Evolutionary conservation across 208 protist species (phyloP), one percentile per base, ranked within the genome.

Genomic region (Cochliopodium minus): DNA sequence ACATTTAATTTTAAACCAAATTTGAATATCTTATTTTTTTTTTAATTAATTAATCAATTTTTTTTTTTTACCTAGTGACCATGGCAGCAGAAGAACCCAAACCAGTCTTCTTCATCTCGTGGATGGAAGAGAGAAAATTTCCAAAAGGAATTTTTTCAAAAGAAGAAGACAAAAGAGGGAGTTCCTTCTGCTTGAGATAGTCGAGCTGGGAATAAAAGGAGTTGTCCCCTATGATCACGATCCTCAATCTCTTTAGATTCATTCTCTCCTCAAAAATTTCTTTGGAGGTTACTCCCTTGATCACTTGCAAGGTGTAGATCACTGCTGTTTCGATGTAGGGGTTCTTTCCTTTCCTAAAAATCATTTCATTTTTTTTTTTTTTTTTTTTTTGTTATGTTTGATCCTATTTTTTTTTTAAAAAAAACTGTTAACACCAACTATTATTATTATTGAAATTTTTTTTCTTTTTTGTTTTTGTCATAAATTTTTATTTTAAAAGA

Each of bases 71-170:
- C 52, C 78, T 85, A 25, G 82, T 85, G 25, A 85, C 84, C 70
- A 95, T 78, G 11, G 85, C 83, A 0, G 90, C 88, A 17, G 81
- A 90, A 29, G 72, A 84, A 29, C 90, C 90, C 6, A 95, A 63
- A 17, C 90, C 90, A 17, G 88, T 95, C 70, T 95, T 95, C 48
- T 79, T 81, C 29, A 92, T 68, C 4, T 64, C 69, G 1, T 82
- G 76, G 1, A 13, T 46, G 9, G 45, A 15, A 47, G 10, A 20
- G 0, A 7, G 53, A 48, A 30, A 32, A 15, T 48, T 30, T 48
- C 43, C 23, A 48, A 32, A 32, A 10, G 26, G 2, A 48, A 20
- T 32, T 26, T 11, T 30, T 29, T 25, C 2, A 10, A 7, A 20
- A 48, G 30, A 32, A 30, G 1, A 80, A 76, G 2, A 33, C 32